These are phyloP conservation scores for Calonectria naviculata DNA, from an alignment of 2,329 filamentous ascomycete species.

Conservation along the genomic window DNA sequence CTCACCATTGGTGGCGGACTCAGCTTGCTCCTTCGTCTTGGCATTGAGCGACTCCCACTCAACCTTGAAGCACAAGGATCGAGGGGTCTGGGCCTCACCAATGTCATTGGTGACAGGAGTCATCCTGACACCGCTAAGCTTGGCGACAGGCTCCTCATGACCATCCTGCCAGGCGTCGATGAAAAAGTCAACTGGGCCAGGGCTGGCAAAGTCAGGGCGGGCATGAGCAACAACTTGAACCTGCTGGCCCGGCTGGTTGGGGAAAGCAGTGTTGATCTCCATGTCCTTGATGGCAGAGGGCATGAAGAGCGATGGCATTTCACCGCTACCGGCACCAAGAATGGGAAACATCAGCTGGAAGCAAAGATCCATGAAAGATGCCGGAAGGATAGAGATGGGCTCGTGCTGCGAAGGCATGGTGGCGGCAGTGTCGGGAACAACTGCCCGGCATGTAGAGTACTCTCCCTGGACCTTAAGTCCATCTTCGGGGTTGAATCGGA, in stretches of 20 bases:
- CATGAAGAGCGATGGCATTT: slow-evolving; percentile 50
- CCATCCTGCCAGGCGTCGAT: slow-evolving; percentile 47
- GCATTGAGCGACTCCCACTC: slow-evolving; percentile 53
- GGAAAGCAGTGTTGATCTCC: slow-evolving; percentile 40
- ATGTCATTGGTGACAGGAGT: slow-evolving; percentile 53
- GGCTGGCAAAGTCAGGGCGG: slow-evolving; percentile 30
- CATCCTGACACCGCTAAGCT: slow-evolving; percentile 51
- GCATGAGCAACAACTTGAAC: slow-evolving; percentile 43
- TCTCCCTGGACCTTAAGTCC: slow-evolving; percentile 27
- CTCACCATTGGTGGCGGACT: background rate
- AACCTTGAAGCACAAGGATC: slow-evolving; percentile 55
- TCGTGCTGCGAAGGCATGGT: slow-evolving; percentile 59
- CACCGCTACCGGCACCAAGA: slow-evolving; percentile 46
- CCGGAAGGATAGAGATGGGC: slow-evolving; percentile 55
- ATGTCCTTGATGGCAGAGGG: slow-evolving; percentile 46
- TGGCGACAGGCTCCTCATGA: slow-evolving; percentile 45
- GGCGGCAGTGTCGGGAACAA: slow-evolving; percentile 54
- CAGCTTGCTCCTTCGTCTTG: slow-evolving; percentile 1
- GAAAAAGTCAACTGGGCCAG: slow-evolving; percentile 45
- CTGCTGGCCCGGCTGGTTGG: slow-evolving; percentile 40
- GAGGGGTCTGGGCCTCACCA: slow-evolving; percentile 27
- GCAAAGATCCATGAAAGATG: slow-evolving; percentile 58
- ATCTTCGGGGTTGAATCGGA: slow-evolving; percentile 26
- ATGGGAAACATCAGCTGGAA: slow-evolving; percentile 54
- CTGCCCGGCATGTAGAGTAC: slow-evolving; percentile 41